Evolutionary conservation across 139 green algal species (phyloP), one percentile per base, ranked within the genome.

Genomic region (Deuterostichococcus epilithicus): DNA sequence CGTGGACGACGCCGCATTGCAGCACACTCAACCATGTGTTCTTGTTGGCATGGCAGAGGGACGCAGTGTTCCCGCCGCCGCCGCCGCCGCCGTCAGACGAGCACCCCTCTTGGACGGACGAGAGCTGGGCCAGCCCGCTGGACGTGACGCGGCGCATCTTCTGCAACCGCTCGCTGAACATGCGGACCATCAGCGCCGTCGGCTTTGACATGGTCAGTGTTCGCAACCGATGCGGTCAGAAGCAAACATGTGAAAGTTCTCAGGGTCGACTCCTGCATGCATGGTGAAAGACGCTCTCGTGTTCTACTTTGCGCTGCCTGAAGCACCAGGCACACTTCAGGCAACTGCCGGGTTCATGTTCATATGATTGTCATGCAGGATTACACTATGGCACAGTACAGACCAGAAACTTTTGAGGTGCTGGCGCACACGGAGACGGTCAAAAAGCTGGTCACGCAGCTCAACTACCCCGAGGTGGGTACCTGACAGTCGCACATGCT

Each of bases 81-180:
- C 52, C 52, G 52, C 82, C 84, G 10, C 66, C 38, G 30, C 44
- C 68, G 33, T 58, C 66, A 18, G 69, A 84, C 2, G 78, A 82
- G 5, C 78, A 78, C 36, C 78, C 84, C 4, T 36, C 79, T 1
- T 90, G 86, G 80, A 47, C 44, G 5, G 78, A 86, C 63, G 10
- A 81, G 25, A 72, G 77, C 15, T 85, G 79, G 76, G 85, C 80
- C 23, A 71, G 58, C 47, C 80, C 78, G 3, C 77, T 91, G 4
- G 78, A 87, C 52, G 44, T 85, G 32, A 68, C 75, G 45, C 82
- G 84, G 28, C 80, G 83, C 45, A 90, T 98, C 59, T 98, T 97
- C 83, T 99, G 96, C 91, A 99, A 99, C 86, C 87, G 96, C 39
- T 94, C 91, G 0, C 88, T 99, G 39, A 97, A 98, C 84, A 97